phyloP scores from a whole-genome alignment of 495 filamentous ascomycete genomes.

The Penicillium macrosclerotiorum region DNA sequence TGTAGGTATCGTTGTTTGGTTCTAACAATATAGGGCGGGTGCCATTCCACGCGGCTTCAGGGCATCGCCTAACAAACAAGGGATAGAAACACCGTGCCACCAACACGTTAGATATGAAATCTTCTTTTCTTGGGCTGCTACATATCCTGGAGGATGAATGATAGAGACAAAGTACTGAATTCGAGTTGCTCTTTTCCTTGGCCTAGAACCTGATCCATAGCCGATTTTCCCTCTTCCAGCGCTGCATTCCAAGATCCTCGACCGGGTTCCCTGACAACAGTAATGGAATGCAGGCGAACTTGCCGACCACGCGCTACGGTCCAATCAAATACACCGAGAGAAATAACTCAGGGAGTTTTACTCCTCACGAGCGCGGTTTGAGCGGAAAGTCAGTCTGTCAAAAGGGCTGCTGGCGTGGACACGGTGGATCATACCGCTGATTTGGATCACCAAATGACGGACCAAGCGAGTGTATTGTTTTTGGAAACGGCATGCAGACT shows the following conservation, averaged over 20 bases:
- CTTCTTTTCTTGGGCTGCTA: too few relatives aligned
- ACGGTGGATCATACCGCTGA: constrained; percentile 19
- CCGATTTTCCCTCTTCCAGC: not conserved
- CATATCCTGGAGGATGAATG: too few relatives aligned
- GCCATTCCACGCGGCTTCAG: too few relatives aligned
- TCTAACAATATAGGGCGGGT: too few relatives aligned
- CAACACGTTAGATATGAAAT: too few relatives aligned
- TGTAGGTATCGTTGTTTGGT: too few relatives aligned
- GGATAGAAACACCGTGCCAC: too few relatives aligned
- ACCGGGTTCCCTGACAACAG: constrained; percentile 23
- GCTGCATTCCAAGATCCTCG: constrained; percentile 20
- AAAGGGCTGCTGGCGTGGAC: constrained; percentile 10
- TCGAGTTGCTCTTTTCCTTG: not conserved
- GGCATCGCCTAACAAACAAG: too few relatives aligned
- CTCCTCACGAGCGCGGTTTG: not conserved
- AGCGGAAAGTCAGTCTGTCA: not conserved
- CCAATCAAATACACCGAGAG: constrained; percentile 16
- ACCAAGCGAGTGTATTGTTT: constrained; percentile 15
- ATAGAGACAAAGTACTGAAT: not conserved
- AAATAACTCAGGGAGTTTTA: too few relatives aligned
- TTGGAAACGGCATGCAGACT: constrained; percentile 14
- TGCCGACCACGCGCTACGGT: not conserved
- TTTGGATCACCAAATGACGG: constrained; percentile 6
- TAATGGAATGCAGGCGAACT: constrained; percentile 19
- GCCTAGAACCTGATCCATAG: constrained; percentile 5